These are phyloP conservation scores for Plantago major DNA, from an alignment of 257 asterid species.

Conservation along the genomic window DNA sequence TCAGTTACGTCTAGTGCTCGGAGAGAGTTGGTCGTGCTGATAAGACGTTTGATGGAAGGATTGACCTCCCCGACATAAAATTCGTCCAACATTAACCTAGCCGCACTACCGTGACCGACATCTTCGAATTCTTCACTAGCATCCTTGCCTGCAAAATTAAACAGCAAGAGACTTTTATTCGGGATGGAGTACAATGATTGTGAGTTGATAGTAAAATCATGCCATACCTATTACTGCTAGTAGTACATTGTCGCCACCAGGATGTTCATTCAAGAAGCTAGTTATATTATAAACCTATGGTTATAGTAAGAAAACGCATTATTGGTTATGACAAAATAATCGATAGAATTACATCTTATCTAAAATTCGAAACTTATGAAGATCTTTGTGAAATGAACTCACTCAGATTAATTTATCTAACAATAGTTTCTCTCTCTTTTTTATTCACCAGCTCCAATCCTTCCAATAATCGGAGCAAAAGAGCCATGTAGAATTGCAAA, in stretches of 20 bases:
- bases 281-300: conserved; percentile 58
- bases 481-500: no score
- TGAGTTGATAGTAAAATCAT: background rate
- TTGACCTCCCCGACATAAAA: conserved; percentile 62
- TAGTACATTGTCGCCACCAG: conserved; percentile 69
- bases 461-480: no score
- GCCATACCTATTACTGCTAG: conserved; percentile 51
- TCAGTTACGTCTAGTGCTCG: background rate
- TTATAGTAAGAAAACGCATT: no score
- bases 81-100: conserved; percentile 75
- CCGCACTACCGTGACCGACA: conserved; percentile 79
- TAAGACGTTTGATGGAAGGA: conserved; percentile 21
- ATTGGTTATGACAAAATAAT: no score
- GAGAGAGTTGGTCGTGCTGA: background rate
- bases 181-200: no score
- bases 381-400: no score
- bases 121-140: conserved; percentile 77
- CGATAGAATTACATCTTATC: no score
- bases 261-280: conserved; percentile 62
- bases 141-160: conserved; percentile 43
- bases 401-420: no score
- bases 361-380: no score
- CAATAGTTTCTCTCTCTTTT: no score
- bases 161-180: background rate
- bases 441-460: no score